Evolutionary conservation across 139 green algal species (phyloP).

Genomic region (Chlamydomonas sp.): DNA sequence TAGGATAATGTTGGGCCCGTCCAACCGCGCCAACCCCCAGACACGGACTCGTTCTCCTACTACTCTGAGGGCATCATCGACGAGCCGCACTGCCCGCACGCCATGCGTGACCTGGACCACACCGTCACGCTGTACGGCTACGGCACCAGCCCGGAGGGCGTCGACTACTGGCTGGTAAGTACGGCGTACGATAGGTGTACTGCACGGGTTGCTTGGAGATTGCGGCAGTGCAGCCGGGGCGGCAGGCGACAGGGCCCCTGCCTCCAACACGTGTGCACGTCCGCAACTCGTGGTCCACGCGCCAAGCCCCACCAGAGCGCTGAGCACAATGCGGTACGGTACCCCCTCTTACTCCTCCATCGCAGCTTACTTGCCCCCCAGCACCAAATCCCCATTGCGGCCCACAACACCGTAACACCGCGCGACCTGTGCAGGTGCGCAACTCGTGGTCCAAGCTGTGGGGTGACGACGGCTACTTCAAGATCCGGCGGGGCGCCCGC

Average conservation of each 20-base stretch:
- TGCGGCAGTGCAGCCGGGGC: not conserved
- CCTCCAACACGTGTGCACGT: not conserved
- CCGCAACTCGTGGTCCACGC: no score
- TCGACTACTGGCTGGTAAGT: slow-evolving; percentile 68
- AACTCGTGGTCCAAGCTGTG: slow-evolving; percentile 56
- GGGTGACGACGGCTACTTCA: slow-evolving; percentile 55
- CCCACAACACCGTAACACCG: not conserved
- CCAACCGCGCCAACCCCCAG: not conserved
- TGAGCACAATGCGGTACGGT: no score
- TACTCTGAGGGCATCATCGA: slow-evolving; percentile 64
- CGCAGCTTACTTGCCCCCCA: not conserved
- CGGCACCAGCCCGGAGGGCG: slow-evolving; percentile 46
- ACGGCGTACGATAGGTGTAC: not conserved
- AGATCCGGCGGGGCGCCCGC: slow-evolving; percentile 1
- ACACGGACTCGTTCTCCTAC: slow-evolving; percentile 51
- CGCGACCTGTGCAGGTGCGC: not conserved
- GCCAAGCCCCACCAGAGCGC: no score
- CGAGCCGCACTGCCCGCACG: slow-evolving; percentile 42
- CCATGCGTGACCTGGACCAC: slow-evolving; percentile 50
- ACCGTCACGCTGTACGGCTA: slow-evolving; percentile 59
- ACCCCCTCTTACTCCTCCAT: not conserved
- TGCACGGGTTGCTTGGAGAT: slow-evolving; percentile 11
- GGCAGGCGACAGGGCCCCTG: not conserved
- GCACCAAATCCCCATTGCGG: not conserved
- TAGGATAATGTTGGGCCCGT: not conserved